Evolutionary conservation across 176 grass and related monocot species (phyloP), one percentile per base, ranked within the genome.

Genomic region (Cenchrus fungigraminus): DNA sequence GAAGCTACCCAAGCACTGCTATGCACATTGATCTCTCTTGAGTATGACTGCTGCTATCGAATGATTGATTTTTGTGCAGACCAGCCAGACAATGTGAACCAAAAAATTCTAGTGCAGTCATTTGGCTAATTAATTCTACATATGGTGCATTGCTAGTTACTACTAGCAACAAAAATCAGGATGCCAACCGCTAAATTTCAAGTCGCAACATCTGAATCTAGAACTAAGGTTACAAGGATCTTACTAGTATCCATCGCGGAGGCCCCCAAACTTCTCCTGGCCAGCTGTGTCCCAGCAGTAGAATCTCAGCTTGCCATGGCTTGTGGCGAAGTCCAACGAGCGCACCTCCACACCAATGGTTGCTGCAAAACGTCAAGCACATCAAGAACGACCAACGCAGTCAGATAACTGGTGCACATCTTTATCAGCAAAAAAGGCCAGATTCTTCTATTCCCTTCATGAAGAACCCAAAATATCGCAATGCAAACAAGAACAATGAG

Each of bases 191-290:
- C 11, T 32, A 16, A 49, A 32, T 40, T 40, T 40, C 51, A 3
- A 28, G 37, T 57, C 40, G 6, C 84, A 51, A 15, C 57, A 50
- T 42, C 12, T 43, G 20, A 72, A 72, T 63, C 55, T 64, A 63
- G 5, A 76, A 32, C 17, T 56, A 20, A 20, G 29, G 25, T 64
- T 42, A 6, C 7, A 76, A 29, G 72, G 65, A 37, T 83, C 87
- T 91, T 91, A 94, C 92, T 94, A 94, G 89, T 94, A 94, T 72
- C 92, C 92, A 74, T 94, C 92, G 42, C 90, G 85, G 80, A 94
- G 87, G 29, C 92, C 92, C 9, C 92, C 90, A 56, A 94, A 94
- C 79, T 90, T 94, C 65, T 94, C 92, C 74, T 94, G 92, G 12
- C 92, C 92, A 29, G 90, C 92, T 16, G 92, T 94, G 65, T 94